phyloP scores from a whole-genome alignment of 2,329 filamentous ascomycete genomes.

The Chaetomium sp. region DNA sequence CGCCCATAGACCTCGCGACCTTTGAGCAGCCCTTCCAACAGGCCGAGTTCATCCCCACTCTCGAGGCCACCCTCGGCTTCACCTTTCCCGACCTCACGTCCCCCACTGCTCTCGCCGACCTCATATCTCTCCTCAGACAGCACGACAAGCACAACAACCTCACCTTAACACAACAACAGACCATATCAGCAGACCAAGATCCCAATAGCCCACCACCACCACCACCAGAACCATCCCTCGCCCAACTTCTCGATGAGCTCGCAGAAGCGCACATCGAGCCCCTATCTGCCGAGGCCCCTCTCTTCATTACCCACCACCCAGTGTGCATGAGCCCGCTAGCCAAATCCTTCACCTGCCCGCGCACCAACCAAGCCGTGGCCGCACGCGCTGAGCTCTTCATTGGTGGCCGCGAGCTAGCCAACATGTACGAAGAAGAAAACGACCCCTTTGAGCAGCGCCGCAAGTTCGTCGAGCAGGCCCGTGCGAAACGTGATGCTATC shows the following conservation, averaged over 20 bases:
- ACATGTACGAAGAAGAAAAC: constrained; percentile 98
- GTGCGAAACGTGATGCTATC: constrained; percentile 24
- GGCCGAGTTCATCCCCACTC: constrained; percentile 74
- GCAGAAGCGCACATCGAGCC: constrained; percentile 73
- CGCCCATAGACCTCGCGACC: constrained; percentile 41
- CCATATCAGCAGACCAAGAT: no score
- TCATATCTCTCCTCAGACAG: constrained; percentile 14
- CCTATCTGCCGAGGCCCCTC: constrained; percentile 57
- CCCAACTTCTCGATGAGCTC: constrained; percentile 72
- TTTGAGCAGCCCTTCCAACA: constrained; percentile 52
- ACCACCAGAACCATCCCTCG: constrained; percentile 48
- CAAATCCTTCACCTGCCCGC: constrained; percentile 71
- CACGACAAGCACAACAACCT: constrained; percentile 47
- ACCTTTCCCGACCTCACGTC: constrained; percentile 57
- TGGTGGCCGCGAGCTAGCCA: constrained; percentile 73
- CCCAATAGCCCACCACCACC: constrained; percentile 38
- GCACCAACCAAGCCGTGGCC: constrained; percentile 64
- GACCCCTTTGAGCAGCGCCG: constrained; percentile 76
- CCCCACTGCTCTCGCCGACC: constrained; percentile 49
- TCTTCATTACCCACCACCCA: constrained; percentile 86
- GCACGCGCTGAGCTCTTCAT: constrained; percentile 84
- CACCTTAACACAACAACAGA: constrained; percentile 29
- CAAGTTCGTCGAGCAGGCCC: constrained; percentile 62
- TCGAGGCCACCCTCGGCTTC: constrained; percentile 62
- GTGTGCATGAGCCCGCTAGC: constrained; percentile 85